Percentiles rank a stretch among this genome's conserved stretches.
phyloP scores from a whole-genome alignment of 2,329 filamentous ascomycete genomes.

The Tolypocladium tropicale region DNA sequence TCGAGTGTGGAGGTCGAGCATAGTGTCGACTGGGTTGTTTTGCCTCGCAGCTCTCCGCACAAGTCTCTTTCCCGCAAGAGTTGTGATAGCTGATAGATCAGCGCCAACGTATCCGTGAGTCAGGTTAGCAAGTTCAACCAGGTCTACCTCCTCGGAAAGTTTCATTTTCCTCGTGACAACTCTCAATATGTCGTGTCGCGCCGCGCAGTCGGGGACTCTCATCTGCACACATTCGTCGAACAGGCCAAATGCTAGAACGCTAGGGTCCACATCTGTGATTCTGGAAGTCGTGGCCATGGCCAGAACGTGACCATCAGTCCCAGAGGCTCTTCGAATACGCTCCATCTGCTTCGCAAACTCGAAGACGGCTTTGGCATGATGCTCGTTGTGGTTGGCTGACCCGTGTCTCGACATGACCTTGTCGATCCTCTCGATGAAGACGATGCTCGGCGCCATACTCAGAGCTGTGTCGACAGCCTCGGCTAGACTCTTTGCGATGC shows the following conservation, averaged over 20 bases:
- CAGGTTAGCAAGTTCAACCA: constrained; percentile 62
- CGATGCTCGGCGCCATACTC: constrained; percentile 72
- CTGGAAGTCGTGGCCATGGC: constrained; percentile 87
- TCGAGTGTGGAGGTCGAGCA: constrained; percentile 2
- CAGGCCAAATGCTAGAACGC: constrained; percentile 59
- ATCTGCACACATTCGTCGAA: constrained; percentile 83
- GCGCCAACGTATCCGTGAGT: constrained; percentile 92
- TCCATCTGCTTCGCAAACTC: constrained; percentile 85
- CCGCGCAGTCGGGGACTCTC: constrained; percentile 70
- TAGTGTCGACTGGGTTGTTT: constrained; percentile 13
- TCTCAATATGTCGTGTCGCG: constrained; percentile 67
- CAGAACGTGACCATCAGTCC: constrained; percentile 67
- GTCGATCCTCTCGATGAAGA: constrained; percentile 91
- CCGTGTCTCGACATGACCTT: constrained; percentile 65
- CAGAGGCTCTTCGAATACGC: constrained; percentile 58
- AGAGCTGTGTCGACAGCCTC: constrained; percentile 64
- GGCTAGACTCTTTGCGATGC: constrained; percentile 25
- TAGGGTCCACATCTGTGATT: constrained; percentile 76
- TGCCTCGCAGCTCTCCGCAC: constrained; percentile 21
- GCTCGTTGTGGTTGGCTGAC: constrained; percentile 74
- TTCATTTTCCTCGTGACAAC: constrained; percentile 58
- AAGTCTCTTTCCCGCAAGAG: constrained; percentile 28
- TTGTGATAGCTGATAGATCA: constrained; percentile 62
- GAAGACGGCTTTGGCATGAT: constrained; percentile 78
- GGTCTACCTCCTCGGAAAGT: constrained; percentile 62